phyloP scores from a whole-genome alignment of 805 yeast species.

The Maudiozyma bulderi region DNA sequence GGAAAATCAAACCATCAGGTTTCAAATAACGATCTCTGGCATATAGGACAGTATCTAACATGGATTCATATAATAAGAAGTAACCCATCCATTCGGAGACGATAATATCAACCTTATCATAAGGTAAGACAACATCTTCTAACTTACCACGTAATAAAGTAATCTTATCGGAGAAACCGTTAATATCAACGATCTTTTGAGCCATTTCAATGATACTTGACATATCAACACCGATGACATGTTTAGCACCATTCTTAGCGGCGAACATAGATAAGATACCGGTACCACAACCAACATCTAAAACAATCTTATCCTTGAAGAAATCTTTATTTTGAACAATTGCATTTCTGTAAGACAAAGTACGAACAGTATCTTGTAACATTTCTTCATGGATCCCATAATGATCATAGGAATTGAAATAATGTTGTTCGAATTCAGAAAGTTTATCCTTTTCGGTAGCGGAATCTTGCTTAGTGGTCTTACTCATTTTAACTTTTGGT shows the following conservation, averaged over 20 bases:
- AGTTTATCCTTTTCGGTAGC: constrained; percentile 61
- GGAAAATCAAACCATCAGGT: constrained; percentile 82
- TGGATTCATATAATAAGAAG: constrained; percentile 87
- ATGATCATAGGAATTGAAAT: constrained; percentile 91
- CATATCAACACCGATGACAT: constrained; percentile 95
- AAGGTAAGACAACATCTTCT: constrained; percentile 86
- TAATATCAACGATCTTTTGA: constrained; percentile 69
- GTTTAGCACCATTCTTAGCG: constrained; percentile 97
- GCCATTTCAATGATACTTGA: constrained; percentile 95
- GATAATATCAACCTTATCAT: constrained; percentile 82
- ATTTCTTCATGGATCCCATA: constrained; percentile 97
- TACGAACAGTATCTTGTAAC: constrained; percentile 92
- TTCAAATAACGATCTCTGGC: constrained; percentile 85
- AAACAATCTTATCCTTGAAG: constrained; percentile 86
- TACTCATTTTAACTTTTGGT: constrained; percentile 10
- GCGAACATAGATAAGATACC: constrained; percentile 98
- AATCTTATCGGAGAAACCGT: constrained; percentile 78
- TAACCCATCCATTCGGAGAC: constrained; percentile 99
- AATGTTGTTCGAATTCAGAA: constrained; percentile 79
- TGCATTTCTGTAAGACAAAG: constrained; percentile 84
- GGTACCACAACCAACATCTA: constrained; percentile 98
- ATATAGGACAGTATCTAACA: constrained; percentile 90
- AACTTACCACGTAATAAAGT: constrained; percentile 85
- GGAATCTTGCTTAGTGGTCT: constrained; percentile 29
- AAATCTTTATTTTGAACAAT: constrained; percentile 80